Percentiles rank a stretch among this genome's conserved stretches.
Conservation (phyloP, 2,329 filamentous ascomycete genomes). For the Teratosphaeria nubilosa region DNA sequence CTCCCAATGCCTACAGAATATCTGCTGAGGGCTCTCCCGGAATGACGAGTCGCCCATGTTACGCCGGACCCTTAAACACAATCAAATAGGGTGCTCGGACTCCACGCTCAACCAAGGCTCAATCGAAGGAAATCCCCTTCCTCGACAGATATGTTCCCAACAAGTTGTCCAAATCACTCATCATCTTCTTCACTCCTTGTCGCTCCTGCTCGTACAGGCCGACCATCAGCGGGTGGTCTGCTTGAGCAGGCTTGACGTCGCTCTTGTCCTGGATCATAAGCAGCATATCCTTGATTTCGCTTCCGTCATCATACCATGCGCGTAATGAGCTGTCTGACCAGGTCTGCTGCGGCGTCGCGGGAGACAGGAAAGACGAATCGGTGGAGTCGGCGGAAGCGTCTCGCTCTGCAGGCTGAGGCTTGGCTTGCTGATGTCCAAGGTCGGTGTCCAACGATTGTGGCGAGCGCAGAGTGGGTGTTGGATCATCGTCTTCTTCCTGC, state of each 20-base stretch:
- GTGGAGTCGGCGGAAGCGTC: slow-evolving; percentile 5
- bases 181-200: slow-evolving; percentile 76
- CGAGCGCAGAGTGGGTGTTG: slow-evolving; percentile 21
- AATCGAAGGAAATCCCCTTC: slow-evolving; percentile 12
- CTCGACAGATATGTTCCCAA: slow-evolving; percentile 18
- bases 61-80: not conserved
- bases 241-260: slow-evolving; percentile 64
- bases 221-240: slow-evolving; percentile 76
- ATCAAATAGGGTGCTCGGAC: not conserved
- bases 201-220: slow-evolving; percentile 80
- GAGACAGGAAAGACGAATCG: slow-evolving; percentile 9
- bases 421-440: not conserved
- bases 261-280: slow-evolving; percentile 88
- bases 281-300: slow-evolving; percentile 79
- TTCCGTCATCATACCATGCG: slow-evolving; percentile 68
- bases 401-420: not conserved
- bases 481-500: slow-evolving; percentile 16
- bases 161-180: slow-evolving; percentile 64
- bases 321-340: slow-evolving; percentile 85
- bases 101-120: not conserved
- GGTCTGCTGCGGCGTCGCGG: slow-evolving; percentile 20
- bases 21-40: not conserved
- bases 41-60: not conserved
- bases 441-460: slow-evolving; percentile 11
- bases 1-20: not conserved